Conservation (phyloP, 768 basidiomycete species). For the Nevesoporus exiguus region DNA sequence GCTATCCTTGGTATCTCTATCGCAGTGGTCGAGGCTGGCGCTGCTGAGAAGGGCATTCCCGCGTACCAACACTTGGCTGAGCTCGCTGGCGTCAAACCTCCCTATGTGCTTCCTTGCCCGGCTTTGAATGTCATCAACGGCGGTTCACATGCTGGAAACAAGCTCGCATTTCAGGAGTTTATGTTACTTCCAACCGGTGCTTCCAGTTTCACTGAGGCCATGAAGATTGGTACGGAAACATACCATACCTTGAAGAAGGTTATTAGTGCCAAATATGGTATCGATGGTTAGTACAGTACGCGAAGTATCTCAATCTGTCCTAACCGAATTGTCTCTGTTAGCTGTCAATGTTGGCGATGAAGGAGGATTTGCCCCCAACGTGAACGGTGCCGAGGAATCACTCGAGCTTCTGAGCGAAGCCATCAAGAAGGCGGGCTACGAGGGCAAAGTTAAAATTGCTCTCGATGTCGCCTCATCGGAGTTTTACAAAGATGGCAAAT, state of each 20-base stretch:
- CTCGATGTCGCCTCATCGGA: slow-evolving; percentile 99
- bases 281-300: slow-evolving; percentile 67
- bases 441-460: slow-evolving; percentile 98
- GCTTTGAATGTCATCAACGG: slow-evolving; percentile 99
- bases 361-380: slow-evolving; percentile 99
- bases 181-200: slow-evolving; percentile 98
- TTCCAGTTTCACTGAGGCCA: slow-evolving; percentile 86
- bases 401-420: slow-evolving; percentile 94
- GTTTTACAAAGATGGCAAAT: slow-evolving; percentile 99
- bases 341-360: slow-evolving; percentile 99
- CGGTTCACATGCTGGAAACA: slow-evolving; percentile 99
- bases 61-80: slow-evolving; percentile 96
- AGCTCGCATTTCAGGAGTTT: slow-evolving; percentile 99
- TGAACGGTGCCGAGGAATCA: slow-evolving; percentile 93
- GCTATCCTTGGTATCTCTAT: slow-evolving; percentile 99
- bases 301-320: not conserved
- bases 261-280: slow-evolving; percentile 98
- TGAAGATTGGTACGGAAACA: slow-evolving; percentile 98
- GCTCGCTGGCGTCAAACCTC: slow-evolving; percentile 91
- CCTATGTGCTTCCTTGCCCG: slow-evolving; percentile 88
- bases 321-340: slow-evolving; percentile 29
- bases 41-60: slow-evolving; percentile 91
- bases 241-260: slow-evolving; percentile 99
- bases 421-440: slow-evolving; percentile 97
- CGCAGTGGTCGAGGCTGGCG: slow-evolving; percentile 89